Conservation (phyloP, 2,329 filamentous ascomycete species). For the Paecilomyces sp. region DNA sequence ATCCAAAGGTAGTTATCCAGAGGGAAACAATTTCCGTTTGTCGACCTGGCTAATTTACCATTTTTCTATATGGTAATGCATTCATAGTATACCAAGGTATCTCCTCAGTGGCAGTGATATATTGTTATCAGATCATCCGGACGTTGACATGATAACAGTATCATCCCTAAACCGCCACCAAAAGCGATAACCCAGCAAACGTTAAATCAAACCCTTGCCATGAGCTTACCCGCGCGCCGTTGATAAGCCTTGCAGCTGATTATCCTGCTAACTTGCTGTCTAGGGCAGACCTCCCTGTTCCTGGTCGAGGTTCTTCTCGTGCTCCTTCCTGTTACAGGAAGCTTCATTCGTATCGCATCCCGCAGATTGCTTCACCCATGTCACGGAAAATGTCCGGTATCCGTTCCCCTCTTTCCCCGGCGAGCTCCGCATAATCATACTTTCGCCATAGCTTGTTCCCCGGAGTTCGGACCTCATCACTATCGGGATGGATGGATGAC, state of each 20-base stretch:
- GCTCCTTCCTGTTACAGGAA: not conserved
- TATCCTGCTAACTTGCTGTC: not conserved
- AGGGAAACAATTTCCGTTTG: not conserved
- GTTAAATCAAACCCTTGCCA: not conserved
- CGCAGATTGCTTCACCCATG: not conserved
- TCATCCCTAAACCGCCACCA: not conserved
- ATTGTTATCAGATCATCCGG: no score
- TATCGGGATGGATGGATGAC: not conserved
- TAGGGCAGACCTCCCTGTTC: not conserved
- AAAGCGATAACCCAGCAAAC: not conserved
- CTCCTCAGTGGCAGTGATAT: not conserved
- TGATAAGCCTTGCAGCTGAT: not conserved
- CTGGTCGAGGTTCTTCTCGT: not conserved
- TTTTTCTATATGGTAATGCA: not conserved
- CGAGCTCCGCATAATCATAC: not conserved
- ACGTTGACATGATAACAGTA: not conserved
- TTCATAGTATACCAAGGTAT: not conserved
- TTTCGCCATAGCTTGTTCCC: not conserved
- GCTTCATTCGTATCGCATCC: not conserved
- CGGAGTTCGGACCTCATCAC: not conserved
- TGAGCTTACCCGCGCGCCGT: not conserved
- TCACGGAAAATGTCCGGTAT: not conserved
- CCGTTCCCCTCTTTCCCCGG: not conserved
- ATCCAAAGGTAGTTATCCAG: not conserved
- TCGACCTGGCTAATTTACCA: not conserved